Evolutionary conservation across 2,329 filamentous ascomycete species (phyloP), one percentile per base, ranked within the genome.

Genomic region (Myriosclerotinia scirpicola): DNA sequence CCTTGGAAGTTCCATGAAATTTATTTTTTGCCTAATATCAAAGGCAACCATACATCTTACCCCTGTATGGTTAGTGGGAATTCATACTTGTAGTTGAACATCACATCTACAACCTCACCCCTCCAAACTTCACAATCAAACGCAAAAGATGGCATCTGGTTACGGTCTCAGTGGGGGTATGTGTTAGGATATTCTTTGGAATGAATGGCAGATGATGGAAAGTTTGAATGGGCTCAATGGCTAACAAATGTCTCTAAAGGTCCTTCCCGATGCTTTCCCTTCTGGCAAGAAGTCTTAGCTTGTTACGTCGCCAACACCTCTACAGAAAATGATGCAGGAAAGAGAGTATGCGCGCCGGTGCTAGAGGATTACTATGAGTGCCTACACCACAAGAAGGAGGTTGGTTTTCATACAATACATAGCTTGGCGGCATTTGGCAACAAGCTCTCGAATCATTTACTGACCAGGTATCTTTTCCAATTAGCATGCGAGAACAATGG

Each of bases 321-420:
- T 71, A 83, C 90, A 71, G 90, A 94, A 66, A 90, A 93, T 76
- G 84, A 87, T 73, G 86, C 87, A 20, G 92, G 92, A 73, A 95
- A 93, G 83, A 90, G 88, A 80, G 96, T 96, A 81, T 99, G 96
- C 79, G 82, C 85, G 22, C 89, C 91, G 20, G 86, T 88, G 5
- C 84, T 98, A 72, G 95, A 99, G 79, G 95, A 99, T 79, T 99
- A 99, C 83, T 96, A 97, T 79, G 95, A 99, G 83, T 99, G 96
- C 80, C 82, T 99, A 77, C 95, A 99, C 80, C 95, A 99, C 84
- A 93, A 90, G 84, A 99, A 99, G 83, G 95, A 99, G 92, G 95
- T 98, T 76, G 67, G 86, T 71, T 54, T 11, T 52, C 17, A n/a
- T 56, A 17, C 20, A 20, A 36, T 38, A 42, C 30, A 42, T 54